Evolutionary conservation across 2,329 filamentous ascomycete species (phyloP).

Genomic region (Akanthomyces uredinophilus): DNA sequence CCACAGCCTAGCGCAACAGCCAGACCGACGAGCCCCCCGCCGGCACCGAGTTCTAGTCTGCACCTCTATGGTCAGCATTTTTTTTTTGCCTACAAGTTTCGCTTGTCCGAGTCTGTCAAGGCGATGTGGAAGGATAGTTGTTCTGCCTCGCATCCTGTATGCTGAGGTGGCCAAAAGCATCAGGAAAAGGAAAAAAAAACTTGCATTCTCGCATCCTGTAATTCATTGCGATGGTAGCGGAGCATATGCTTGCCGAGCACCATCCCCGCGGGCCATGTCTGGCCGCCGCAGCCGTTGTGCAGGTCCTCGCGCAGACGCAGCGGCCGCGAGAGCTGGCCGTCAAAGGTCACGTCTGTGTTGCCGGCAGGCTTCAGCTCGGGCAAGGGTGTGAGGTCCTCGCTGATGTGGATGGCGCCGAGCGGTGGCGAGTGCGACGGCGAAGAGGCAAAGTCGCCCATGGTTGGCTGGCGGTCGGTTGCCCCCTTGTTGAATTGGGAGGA

Average conservation of each 20-base stretch:
- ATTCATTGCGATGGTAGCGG: conserved; percentile 58
- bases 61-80: conserved; percentile 21
- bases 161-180: not conserved
- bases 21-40: conserved; percentile 78
- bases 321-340: conserved; percentile 64
- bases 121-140: too few relatives aligned
- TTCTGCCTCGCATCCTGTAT: not conserved
- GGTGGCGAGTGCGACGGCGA: conserved; percentile 40
- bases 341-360: conserved; percentile 57
- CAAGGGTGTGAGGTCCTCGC: conserved; percentile 53
- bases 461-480: not conserved
- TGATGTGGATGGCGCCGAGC: conserved; percentile 46
- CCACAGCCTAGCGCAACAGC: conserved; percentile 54
- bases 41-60: conserved; percentile 87
- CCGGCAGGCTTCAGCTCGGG: conserved; percentile 53
- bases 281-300: conserved; percentile 81
- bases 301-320: conserved; percentile 82
- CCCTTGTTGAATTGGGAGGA: not conserved
- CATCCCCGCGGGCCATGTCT: conserved; percentile 92
- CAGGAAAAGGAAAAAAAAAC: conserved; percentile 7
- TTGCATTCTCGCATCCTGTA: conserved; percentile 67
- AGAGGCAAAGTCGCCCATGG: not conserved
- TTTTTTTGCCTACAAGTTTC: not conserved
- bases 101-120: too few relatives aligned
- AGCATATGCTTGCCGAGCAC: conserved; percentile 82